Percentiles rank a stretch among this genome's conserved stretches.
Conservation (phyloP, 176 grass and related monocot genomes). For the Tillandsia fasciculata region DNA sequence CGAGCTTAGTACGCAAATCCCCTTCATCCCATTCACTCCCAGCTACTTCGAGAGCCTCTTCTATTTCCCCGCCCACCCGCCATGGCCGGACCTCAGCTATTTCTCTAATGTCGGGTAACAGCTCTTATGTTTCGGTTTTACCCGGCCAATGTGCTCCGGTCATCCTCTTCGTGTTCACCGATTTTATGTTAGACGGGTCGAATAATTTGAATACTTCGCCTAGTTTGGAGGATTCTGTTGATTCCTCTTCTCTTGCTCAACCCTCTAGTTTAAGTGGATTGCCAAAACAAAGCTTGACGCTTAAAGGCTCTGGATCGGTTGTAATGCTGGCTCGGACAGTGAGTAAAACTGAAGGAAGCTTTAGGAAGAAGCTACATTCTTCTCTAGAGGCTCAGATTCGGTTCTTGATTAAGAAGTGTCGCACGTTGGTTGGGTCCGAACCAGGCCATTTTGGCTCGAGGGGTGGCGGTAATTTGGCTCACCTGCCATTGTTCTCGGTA, state of each 20-base stretch:
- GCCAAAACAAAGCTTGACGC: slow-evolving; percentile 27
- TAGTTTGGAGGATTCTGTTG: slow-evolving; percentile 46
- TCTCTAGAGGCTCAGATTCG: slow-evolving; percentile 75
- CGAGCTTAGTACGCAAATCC: slow-evolving; percentile 27
- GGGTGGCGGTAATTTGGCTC: slow-evolving; percentile 38
- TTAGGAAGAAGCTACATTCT: slow-evolving; percentile 54
- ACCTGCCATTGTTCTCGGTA: slow-evolving; percentile 67
- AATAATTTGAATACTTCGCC: slow-evolving; percentile 18
- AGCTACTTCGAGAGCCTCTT: slow-evolving; percentile 30
- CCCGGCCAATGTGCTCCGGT: slow-evolving; percentile 68
- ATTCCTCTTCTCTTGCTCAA: slow-evolving; percentile 36
- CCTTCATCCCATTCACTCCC: slow-evolving; percentile 23
- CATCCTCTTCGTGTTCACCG: slow-evolving; percentile 85
- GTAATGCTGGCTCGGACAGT: slow-evolving; percentile 41
- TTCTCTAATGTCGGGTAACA: slow-evolving; percentile 59
- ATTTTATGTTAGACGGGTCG: slow-evolving; percentile 42
- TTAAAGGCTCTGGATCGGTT: slow-evolving; percentile 44
- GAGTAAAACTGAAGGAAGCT: slow-evolving; percentile 44
- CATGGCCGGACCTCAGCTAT: slow-evolving; percentile 51
- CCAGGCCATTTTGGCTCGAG: slow-evolving; percentile 52
- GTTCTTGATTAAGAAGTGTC: slow-evolving; percentile 70
- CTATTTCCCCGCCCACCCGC: slow-evolving; percentile 40
- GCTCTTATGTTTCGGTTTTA: slow-evolving; percentile 34
- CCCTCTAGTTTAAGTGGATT: slow-evolving; percentile 27
- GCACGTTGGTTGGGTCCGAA: slow-evolving; percentile 38